Evolutionary conservation across 768 basidiomycete species (phyloP), one percentile per base, ranked within the genome.

Genomic region (Asterophora parasitica): DNA sequence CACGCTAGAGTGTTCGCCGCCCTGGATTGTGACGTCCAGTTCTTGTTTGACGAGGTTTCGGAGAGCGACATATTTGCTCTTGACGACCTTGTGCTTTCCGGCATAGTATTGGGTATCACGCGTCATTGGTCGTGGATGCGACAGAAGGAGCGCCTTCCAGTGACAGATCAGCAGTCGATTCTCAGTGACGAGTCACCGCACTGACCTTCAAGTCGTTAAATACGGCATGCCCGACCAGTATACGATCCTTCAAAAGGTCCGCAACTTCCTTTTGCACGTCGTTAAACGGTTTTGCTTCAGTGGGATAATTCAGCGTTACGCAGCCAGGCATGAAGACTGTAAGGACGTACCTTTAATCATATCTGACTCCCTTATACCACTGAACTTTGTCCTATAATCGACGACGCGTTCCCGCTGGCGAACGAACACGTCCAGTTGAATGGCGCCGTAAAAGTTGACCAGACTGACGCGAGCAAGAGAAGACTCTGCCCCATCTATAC

Each of bases 311-410:
- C n/a, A 44, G 4, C 10, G n/a, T 11, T 40, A 8, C 12, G n/a
- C 42, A 26, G 20, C 17, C 27, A 30, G 15, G 19, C 9, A n/a
- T 19, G 35, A 36, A 31, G 12, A 10, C 15, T 27, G 48, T 6
- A 31, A 62, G 6, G 23, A 6, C 69, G 37, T 59, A 83, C 86
- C 85, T 42, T 79, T 71, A 0, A 77, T 62, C 73, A 98, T 78
- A 61, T 98, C 92, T 11, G 68, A 61, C 31, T 77, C 77, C 23
- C 92, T 70, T 7, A 99, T 78, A 0, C 95, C 95, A 59, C 88
- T 92, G 62, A 79, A 92, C 67, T 84, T 78, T 0, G 96, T 99
- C 47, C 93, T 70, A 68, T 93, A 97, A 65, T 99, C 95, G 9
- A 92, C 86, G 8, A 97, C 92, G 11, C 78, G 76, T 63, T 96